Base-by-base conservation (phyloP, 495 filamentous ascomycete genomes). In the Aeminium ludgeri region DNA sequence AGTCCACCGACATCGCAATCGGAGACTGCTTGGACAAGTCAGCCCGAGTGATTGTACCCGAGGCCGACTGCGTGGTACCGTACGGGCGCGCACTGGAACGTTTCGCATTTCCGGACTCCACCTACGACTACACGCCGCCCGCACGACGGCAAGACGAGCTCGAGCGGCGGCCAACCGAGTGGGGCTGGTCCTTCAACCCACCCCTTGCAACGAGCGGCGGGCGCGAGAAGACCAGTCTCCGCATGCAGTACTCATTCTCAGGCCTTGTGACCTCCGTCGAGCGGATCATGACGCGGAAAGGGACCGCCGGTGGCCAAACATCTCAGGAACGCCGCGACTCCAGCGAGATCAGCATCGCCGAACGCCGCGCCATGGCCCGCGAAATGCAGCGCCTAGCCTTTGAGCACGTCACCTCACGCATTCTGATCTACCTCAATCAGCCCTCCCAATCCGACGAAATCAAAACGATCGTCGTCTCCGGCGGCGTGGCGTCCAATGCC, bases 11-110 rank as follows among this genome's bases (percentile, higher is more conserved):
- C 59, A 75, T 87, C 37, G 83, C 87, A 1, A 62, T 94, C 35
- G 89, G 89, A 42, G 78, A 91, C 54, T 68, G 76, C 52, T 58
- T 97, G 7, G 89, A 97, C 61, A 92, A 93, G 56, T 64, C 71
- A 38, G 85, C 80, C 6, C 71, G 86, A n/a, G 62, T 58, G 2
- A 70, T 95, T 34, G 53, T 95, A 0, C 84, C 81, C 0, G 13
- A 53, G 1, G 43, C 57, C 6, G 33, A 73, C 10, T 44, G 79
- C 7, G 45, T 64, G 15, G 44, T 42, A 0, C 50, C 46, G 6
- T 95, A 87, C 58, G 89, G 76, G n/a, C 69, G 70, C 29, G 51
- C 73, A 6, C 67, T 96, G 2, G 82, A 86, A 52, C 36, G 64
- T 15, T 94, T 84, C 60, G 83, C 80, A 16, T 94, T 92, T 48